These are phyloP conservation scores for Trifolium fragiferum DNA, from an alignment of 306 rosid genomes.

Conservation along the genomic window DNA sequence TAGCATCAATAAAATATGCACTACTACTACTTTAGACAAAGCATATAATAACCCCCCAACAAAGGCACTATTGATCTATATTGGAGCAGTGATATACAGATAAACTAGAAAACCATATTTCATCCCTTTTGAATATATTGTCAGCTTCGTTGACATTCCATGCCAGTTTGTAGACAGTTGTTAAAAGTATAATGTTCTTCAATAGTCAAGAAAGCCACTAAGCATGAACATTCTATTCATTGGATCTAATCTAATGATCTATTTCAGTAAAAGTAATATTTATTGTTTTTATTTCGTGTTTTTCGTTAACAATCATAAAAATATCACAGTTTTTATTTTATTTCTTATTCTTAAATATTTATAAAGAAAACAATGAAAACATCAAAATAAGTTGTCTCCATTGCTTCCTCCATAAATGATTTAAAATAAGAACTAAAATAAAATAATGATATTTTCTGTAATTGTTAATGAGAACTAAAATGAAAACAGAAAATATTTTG, in stretches of 20 bases:
- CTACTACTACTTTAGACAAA: neutral
- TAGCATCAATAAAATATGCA: neutral
- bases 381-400: slow-evolving; percentile 7
- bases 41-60: neutral
- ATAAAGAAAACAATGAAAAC: slow-evolving; percentile 4
- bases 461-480: neutral
- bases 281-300: slow-evolving; percentile 6
- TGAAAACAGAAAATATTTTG: slow-evolving; percentile 23
- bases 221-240: slow-evolving; percentile 16
- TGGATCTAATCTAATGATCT: slow-evolving; percentile 30
- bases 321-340: slow-evolving; percentile 8
- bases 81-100: slow-evolving; percentile 17
- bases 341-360: slow-evolving; percentile 5
- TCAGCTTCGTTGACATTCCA: slow-evolving; percentile 43
- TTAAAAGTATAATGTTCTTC: slow-evolving; percentile 31
- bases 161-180: slow-evolving; percentile 28
- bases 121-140: slow-evolving; percentile 29
- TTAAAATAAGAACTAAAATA: slow-evolving; percentile 6
- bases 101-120: slow-evolving; percentile 35
- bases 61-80: slow-evolving; percentile 11
- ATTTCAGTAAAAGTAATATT: slow-evolving; percentile 1
- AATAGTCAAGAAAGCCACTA: slow-evolving; percentile 33
- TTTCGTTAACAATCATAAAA: neutral
- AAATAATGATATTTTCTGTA: neutral
- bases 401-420: slow-evolving; percentile 5